Evolutionary conservation across 2,329 filamentous ascomycete species (phyloP).

Genomic region (Plectosphaerella plurivora): DNA sequence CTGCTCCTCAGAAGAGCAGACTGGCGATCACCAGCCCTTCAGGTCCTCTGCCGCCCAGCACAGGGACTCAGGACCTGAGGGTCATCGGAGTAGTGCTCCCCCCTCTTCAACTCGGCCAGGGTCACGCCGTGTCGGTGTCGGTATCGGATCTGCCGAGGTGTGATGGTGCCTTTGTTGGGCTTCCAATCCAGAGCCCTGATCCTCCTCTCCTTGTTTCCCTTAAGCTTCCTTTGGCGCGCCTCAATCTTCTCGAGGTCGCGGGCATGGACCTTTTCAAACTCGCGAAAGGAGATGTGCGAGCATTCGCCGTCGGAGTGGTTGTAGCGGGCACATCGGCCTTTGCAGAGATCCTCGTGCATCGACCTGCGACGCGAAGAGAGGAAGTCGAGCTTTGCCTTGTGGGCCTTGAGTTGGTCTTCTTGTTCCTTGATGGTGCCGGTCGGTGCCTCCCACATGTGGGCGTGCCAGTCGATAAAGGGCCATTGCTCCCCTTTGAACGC

Average conservation of each 20-base stretch:
- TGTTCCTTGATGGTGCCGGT: neutral
- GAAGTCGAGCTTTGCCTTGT: neutral
- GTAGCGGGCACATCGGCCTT: neutral
- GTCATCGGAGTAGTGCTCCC: neutral
- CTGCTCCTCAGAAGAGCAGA: too few relatives aligned
- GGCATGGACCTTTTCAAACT: neutral
- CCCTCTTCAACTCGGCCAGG: neutral
- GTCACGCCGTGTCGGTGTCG: neutral
- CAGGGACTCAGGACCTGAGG: neutral
- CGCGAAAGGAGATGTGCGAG: neutral
- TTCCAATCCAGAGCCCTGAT: neutral
- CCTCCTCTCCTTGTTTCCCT: neutral
- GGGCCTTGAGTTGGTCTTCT: neutral
- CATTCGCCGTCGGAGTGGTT: neutral
- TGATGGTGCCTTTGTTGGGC: neutral
- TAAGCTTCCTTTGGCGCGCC: neutral
- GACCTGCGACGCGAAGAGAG: neutral
- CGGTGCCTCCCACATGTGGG: too few relatives aligned
- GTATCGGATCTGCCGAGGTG: too few relatives aligned
- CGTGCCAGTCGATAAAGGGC: too few relatives aligned
- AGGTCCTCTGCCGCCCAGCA: neutral
- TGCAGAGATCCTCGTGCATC: neutral
- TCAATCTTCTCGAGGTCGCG: neutral
- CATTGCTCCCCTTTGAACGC: too few relatives aligned
- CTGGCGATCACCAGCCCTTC: neutral